These are phyloP conservation scores for Podosphaera xanthii DNA, from an alignment of 2,329 filamentous ascomycete genomes.

Conservation along the genomic window DNA sequence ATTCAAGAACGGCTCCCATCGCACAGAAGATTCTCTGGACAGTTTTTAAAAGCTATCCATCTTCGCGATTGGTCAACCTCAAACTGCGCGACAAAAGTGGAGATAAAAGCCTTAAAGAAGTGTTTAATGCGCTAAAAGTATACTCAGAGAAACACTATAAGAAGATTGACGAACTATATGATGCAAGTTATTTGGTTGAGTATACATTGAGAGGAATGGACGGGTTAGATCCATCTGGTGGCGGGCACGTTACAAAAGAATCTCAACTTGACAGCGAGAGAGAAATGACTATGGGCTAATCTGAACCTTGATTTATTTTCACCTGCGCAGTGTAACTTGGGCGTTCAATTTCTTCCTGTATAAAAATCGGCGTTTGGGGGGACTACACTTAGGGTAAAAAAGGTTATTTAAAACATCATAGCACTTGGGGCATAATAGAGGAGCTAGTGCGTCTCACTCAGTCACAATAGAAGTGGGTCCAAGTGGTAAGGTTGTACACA, in stretches of 20 bases:
- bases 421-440: no score
- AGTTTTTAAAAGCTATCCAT: slow-evolving; percentile 60
- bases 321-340: no score
- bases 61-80: slow-evolving; percentile 49
- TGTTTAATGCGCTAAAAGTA: slow-evolving; percentile 64
- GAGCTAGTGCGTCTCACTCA: no score
- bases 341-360: no score
- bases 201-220: slow-evolving; percentile 92
- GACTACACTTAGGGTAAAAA: no score
- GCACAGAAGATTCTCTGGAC: slow-evolving; percentile 69
- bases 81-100: slow-evolving; percentile 33
- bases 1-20: slow-evolving; percentile 63
- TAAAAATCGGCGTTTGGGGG: no score
- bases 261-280: no score
- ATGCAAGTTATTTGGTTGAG: slow-evolving; percentile 85
- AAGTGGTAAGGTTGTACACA: no score
- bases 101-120: slow-evolving; percentile 36
- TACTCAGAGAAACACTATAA: slow-evolving; percentile 91
- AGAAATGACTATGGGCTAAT: no score
- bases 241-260: not conserved
- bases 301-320: no score
- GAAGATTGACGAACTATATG: slow-evolving; percentile 67
- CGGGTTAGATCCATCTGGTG: slow-evolving; percentile 13
- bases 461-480: no score
- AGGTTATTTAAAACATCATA: no score